phyloP scores from a whole-genome alignment of 768 basidiomycete species.

The Tylopilus rubrobrunneus region DNA sequence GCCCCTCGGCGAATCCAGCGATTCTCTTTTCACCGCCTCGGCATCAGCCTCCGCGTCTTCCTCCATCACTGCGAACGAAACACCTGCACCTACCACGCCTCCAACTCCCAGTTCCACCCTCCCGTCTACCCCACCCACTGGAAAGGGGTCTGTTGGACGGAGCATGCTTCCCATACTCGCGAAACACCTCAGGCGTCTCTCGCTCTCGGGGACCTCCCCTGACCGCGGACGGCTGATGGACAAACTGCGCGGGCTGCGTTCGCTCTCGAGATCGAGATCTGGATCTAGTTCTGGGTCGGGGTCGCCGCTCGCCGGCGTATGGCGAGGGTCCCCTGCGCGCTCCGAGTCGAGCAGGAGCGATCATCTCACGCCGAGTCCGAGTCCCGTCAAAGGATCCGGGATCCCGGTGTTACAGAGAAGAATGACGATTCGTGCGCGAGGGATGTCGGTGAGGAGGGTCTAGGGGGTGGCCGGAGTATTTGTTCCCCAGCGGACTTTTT shows the following conservation, averaged over 20 bases:
- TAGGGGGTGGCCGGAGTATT: neutral
- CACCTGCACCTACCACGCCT: constrained; percentile 25
- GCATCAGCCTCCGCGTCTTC: constrained; percentile 13
- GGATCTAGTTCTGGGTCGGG: neutral
- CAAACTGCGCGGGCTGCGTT: constrained; percentile 23
- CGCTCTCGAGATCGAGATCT: constrained; percentile 10
- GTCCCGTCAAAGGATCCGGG: constrained; percentile 24
- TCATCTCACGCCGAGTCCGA: constrained; percentile 10
- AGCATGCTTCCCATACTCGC: constrained; percentile 30
- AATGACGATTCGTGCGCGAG: constrained; percentile 27
- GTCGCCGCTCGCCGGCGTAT: constrained; percentile 4
- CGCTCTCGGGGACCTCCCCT: constrained; percentile 14
- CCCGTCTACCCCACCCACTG: neutral
- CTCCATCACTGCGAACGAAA: constrained; percentile 20
- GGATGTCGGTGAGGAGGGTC: constrained; percentile 16
- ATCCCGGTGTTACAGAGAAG: constrained; percentile 27
- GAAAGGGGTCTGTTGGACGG: constrained; percentile 13
- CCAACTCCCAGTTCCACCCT: constrained; percentile 19
- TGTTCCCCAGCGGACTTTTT: neutral
- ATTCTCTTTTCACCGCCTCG: constrained; percentile 28
- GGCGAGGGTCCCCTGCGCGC: constrained; percentile 17
- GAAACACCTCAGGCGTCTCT: constrained; percentile 25
- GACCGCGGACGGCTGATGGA: constrained; percentile 22
- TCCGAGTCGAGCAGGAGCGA: constrained; percentile 18
- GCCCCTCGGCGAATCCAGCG: constrained; percentile 23